A percentile compares a stretch with the other conserved stretches of the same genome.
Evolutionary conservation across 2,329 filamentous ascomycete genomes (phyloP).

Genomic region (Sporothrix pallida): DNA sequence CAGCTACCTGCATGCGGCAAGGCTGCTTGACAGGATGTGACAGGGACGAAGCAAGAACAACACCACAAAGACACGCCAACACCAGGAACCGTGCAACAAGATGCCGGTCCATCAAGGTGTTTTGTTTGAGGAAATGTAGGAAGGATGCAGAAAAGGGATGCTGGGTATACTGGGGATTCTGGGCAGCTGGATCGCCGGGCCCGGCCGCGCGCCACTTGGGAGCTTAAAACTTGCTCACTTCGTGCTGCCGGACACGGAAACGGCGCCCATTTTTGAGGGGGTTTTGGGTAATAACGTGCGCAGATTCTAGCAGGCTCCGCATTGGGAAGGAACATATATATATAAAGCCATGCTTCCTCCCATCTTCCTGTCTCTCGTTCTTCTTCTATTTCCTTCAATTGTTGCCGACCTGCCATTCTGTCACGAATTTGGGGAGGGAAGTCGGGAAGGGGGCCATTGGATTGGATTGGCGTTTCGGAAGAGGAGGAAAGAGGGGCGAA

Average conservation of each 20-base stretch:
- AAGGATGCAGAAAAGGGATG: constrained; percentile 39
- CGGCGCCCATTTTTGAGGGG: constrained; percentile 1
- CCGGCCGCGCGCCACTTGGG: constrained; percentile 26
- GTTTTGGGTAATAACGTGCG: constrained; percentile 6
- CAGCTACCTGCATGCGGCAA: constrained; percentile 25
- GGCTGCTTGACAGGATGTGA: neutral
- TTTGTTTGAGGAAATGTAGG: neutral
- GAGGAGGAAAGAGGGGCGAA: neutral
- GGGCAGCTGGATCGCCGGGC: constrained; percentile 31
- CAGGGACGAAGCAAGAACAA: neutral
- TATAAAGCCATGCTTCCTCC: constrained; percentile 5
- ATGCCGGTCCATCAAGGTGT: constrained; percentile 50
- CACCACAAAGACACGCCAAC: too few species aligned
- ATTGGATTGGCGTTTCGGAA: constrained; percentile 14
- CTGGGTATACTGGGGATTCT: too few species aligned
- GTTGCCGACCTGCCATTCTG: neutral
- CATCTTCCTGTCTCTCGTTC: neutral
- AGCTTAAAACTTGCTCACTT: constrained; percentile 35
- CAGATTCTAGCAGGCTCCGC: constrained; percentile 9
- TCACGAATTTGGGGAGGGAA: neutral
- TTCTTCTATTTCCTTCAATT: neutral
- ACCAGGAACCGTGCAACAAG: neutral
- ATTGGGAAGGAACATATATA: constrained; percentile 13
- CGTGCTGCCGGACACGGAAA: constrained; percentile 22
- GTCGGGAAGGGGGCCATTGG: neutral